Base-by-base conservation (phyloP, 2,329 filamentous ascomycete species). In the Fonsecaea nubica region DNA sequence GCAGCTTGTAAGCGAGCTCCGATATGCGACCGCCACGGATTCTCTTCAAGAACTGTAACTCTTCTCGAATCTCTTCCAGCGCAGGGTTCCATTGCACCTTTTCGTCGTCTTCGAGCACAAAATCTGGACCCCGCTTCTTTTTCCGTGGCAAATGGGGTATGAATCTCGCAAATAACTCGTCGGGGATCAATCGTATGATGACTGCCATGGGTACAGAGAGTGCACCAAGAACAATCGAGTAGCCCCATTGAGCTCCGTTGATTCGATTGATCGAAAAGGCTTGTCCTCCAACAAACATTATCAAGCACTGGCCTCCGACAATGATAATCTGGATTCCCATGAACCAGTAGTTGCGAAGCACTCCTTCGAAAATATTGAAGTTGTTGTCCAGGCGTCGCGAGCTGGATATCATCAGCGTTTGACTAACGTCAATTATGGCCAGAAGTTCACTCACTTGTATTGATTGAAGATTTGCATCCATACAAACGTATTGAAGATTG, bases 391-490 rank as follows among this genome's bases (percentile, higher is more conserved):
- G 79, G 45, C 86, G 85, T 35, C 87, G 83, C 74, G 86, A 87
- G 77, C 75, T 77, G 58, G 36, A 59, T 40, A 54, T 15, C n/a
- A 45, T 66, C 55, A 67, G 64, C 21, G 59, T 38, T 18, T n/a
- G n/a, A 12, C 18, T 3, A 4, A 4, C 45, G 25, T 25, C 18
- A 25, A 9, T 42, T 50, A 30, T 40, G 42, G 30, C 8, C 38
- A 18, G 35, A 63, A 32, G 25, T 50, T 10, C 18, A 50, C 74
- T 57, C 72, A 76, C 75, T 89, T 90, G 79, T 88, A 85, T 76
- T 88, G 83, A 76, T 90, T 90, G 80, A 90, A 90, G 68, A 90
- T 89, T 73, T 90, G 88, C 82, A 90, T 87, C 87, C 88, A 90
- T 2, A 90, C 88, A 72, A 89, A 90, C 0, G 85, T 87, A 76